Evolutionary conservation across 345 rosid genomes (phyloP).

Genomic region (Mangifera indica): DNA sequence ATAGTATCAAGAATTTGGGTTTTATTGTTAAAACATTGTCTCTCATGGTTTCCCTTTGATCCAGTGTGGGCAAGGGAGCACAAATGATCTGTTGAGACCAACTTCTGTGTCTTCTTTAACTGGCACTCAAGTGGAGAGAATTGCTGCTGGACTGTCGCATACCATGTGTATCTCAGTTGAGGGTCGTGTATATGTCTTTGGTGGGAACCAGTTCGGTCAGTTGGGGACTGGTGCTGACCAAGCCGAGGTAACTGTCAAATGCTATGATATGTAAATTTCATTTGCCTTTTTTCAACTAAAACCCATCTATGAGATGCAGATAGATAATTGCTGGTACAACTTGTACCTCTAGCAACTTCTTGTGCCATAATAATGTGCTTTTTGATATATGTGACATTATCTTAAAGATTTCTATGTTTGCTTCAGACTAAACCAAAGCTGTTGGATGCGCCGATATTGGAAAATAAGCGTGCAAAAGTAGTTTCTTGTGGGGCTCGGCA

Average conservation of each 20-base stretch:
- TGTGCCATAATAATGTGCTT: too few relatives aligned
- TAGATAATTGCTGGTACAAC: background rate
- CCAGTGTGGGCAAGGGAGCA: constrained; percentile 83
- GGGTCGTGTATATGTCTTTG: constrained; percentile 64
- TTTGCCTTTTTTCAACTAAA: background rate
- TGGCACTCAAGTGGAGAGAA: constrained; percentile 43
- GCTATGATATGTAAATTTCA: background rate
- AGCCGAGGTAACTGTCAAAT: constrained; percentile 48
- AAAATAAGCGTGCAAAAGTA: constrained; percentile 43
- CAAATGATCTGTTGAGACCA: constrained; percentile 71
- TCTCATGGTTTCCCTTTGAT: background rate
- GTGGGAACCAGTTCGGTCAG: constrained; percentile 95
- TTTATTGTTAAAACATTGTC: background rate
- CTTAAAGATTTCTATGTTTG: constrained; percentile 6
- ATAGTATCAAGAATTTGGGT: background rate
- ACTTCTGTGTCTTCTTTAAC: constrained; percentile 51
- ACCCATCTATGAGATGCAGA: background rate
- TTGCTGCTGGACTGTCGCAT: constrained; percentile 88
- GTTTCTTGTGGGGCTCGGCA: constrained; percentile 89
- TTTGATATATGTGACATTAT: background rate
- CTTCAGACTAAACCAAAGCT: constrained; percentile 57
- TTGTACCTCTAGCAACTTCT: background rate
- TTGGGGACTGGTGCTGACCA: constrained; percentile 78
- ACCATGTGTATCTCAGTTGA: constrained; percentile 63
- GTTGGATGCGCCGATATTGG: constrained; percentile 61